Evolutionary conservation across 495 filamentous ascomycete species (phyloP), one percentile per base, ranked within the genome.

Genomic region (Xylaria scruposa): DNA sequence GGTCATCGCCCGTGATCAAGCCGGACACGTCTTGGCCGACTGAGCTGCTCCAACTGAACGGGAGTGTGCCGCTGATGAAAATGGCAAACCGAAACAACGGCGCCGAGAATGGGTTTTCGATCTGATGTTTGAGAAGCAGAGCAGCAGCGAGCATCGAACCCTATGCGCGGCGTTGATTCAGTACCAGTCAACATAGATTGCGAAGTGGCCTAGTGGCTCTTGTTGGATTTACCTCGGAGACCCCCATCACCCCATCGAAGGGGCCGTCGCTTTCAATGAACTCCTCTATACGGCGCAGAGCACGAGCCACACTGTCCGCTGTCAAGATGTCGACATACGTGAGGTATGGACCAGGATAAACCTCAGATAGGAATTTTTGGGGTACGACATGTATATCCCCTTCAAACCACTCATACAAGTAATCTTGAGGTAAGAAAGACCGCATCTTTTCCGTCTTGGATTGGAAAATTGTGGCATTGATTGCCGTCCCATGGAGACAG

Each of bases 211-310:
- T 21, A 62, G 31, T 7, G 26, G n/a, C 9, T 3, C n/a, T 62
- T 40, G 17, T 42, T 62, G 17, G 59, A 13, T 42, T 38, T 62
- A 62, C 75, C 59, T 73, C 71, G 21, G 53, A 64, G 44, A 61
- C 61, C 17, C 67, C 74, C 42, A 76, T 51, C 17, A 76, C 65
- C 19, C 62, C 74, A 36, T 76, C 74, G 42, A 76, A 76, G 12
- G 72, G 68, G 4, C 63, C 68, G 26, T 70, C 54, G 63, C 70
- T 67, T 31, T 77, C 54, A 12, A 74, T 42, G 15, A 58, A 58
- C 24, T 62, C 51, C 24, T 69, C 67, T 58, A 69, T 46, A 21
- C 58, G 67, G 46, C 36, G 2, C 15, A 62, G 59, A 62, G 59
- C 59, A 24, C 59, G 59, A 62, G 59, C 33, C 38, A 62, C 33